Percentiles rank a stretch among this genome's conserved stretches.
phyloP scores from a whole-genome alignment of 1,284 basidiomycete genomes.

The Ustilago curta region DNA sequence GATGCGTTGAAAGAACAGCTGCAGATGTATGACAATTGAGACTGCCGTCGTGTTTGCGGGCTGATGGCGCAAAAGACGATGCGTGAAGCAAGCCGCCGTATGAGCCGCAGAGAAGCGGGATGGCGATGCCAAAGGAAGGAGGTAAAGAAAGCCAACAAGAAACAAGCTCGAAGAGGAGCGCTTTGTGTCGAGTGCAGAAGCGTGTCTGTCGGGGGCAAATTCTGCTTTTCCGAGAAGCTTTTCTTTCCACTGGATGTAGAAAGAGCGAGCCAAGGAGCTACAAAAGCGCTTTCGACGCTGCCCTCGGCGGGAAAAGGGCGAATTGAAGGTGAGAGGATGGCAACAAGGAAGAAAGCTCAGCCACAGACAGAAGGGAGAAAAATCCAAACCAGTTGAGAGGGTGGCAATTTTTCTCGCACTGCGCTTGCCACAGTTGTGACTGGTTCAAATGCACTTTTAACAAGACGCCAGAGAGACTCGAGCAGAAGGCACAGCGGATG shows the following conservation, averaged over 20 bases:
- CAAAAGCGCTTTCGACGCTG: conserved; percentile 7
- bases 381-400: neutral
- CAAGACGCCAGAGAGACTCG: too few relatives aligned
- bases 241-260: neutral
- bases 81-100: neutral
- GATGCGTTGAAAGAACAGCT: neutral
- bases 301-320: neutral
- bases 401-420: neutral
- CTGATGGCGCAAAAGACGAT: neutral
- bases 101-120: neutral
- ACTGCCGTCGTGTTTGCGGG: neutral
- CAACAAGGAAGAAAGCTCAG: neutral
- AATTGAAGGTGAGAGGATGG: neutral
- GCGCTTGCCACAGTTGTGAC: too few relatives aligned
- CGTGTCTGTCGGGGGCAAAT: neutral
- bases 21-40: neutral
- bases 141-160: neutral
- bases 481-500: too few relatives aligned
- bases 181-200: too few relatives aligned
- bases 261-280: neutral
- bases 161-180: neutral
- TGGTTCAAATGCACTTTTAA: neutral
- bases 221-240: neutral
- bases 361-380: neutral
- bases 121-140: neutral